Percentiles rank a stretch among this genome's conserved stretches.
These are phyloP conservation scores for Metschnikowia koreensis DNA, from an alignment of 805 yeast species.

Conservation along the genomic window DNA sequence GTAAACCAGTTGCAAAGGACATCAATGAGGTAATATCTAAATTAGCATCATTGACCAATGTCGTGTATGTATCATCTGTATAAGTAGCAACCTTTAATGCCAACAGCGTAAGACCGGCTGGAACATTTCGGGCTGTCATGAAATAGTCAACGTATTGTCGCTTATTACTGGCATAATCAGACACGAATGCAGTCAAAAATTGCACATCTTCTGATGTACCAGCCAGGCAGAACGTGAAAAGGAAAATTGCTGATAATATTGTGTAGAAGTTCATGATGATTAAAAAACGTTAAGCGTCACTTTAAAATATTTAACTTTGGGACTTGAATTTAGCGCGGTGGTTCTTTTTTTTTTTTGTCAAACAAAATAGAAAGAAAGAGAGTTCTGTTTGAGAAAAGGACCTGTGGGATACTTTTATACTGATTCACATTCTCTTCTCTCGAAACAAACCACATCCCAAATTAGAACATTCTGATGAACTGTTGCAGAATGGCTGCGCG, in stretches of 20 bases:
- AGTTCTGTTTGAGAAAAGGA: not conserved
- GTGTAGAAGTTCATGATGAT: slow-evolving; percentile 21
- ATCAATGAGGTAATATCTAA: slow-evolving; percentile 25
- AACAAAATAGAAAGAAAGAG: too few relatives aligned
- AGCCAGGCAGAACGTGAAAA: slow-evolving; percentile 8
- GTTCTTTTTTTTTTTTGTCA: not conserved
- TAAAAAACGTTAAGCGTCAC: not conserved
- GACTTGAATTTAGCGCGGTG: not conserved
- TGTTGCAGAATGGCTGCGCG: not conserved
- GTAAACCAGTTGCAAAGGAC: slow-evolving; percentile 32
- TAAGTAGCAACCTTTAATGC: slow-evolving; percentile 37
- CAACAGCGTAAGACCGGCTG: slow-evolving; percentile 29
- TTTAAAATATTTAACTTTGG: not conserved
- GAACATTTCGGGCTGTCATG: slow-evolving; percentile 26
- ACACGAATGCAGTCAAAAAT: slow-evolving; percentile 36
- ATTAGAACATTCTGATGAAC: not conserved
- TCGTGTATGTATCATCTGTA: slow-evolving; percentile 46
- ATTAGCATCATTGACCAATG: slow-evolving; percentile 26
- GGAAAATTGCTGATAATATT: slow-evolving; percentile 11
- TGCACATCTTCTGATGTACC: slow-evolving; percentile 14
- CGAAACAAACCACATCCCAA: not conserved
- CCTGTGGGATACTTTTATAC: not conserved
- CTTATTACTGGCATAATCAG: slow-evolving; percentile 32
- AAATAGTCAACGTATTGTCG: slow-evolving; percentile 33
- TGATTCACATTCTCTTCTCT: not conserved